phyloP scores from a whole-genome alignment of 352 stramenopile species.

The Globisporangium splendens region DNA sequence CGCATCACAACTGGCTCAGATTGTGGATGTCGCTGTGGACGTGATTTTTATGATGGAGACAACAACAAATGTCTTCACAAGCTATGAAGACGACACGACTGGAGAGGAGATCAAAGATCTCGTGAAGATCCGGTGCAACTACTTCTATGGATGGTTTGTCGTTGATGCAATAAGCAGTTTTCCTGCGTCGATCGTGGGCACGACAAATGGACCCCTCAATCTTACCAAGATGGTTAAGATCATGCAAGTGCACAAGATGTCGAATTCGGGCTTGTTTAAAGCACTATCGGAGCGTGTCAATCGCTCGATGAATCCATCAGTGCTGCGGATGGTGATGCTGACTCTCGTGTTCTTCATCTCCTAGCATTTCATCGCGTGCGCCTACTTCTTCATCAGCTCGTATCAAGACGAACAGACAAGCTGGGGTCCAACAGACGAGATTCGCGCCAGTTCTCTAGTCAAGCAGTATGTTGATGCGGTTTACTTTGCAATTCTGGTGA shows the following conservation, averaged over 20 bases:
- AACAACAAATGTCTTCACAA: slow-evolving; percentile 60
- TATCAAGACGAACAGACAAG: slow-evolving; percentile 36
- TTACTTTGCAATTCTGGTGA: slow-evolving; percentile 71
- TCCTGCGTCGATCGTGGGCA: slow-evolving; percentile 34
- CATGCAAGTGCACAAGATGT: slow-evolving; percentile 48
- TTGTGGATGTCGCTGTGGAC: slow-evolving; percentile 54
- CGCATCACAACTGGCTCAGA: slow-evolving; percentile 51
- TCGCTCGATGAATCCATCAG: slow-evolving; percentile 59
- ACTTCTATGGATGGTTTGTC: slow-evolving; percentile 51
- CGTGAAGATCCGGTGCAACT: slow-evolving; percentile 49
- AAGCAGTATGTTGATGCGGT: slow-evolving; percentile 53
- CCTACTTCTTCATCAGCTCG: slow-evolving; percentile 59
- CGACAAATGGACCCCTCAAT: slow-evolving; percentile 27
- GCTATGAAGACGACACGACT: slow-evolving; percentile 56
- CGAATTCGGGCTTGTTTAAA: slow-evolving; percentile 43
- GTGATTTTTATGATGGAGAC: slow-evolving; percentile 56
- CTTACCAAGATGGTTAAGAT: slow-evolving; percentile 61
- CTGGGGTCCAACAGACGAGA: slow-evolving; percentile 33
- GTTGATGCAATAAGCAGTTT: slow-evolving; percentile 57
- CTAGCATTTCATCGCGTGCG: slow-evolving; percentile 74
- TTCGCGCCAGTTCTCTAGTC: slow-evolving; percentile 25
- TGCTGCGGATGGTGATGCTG: slow-evolving; percentile 67
- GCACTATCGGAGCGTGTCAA: slow-evolving; percentile 37
- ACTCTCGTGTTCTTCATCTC: slow-evolving; percentile 66
- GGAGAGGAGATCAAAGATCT: slow-evolving; percentile 61